Percentiles rank a stretch among this genome's conserved stretches.
Conservation (phyloP, 805 yeast species). For the Monosporozyma servazzii region DNA sequence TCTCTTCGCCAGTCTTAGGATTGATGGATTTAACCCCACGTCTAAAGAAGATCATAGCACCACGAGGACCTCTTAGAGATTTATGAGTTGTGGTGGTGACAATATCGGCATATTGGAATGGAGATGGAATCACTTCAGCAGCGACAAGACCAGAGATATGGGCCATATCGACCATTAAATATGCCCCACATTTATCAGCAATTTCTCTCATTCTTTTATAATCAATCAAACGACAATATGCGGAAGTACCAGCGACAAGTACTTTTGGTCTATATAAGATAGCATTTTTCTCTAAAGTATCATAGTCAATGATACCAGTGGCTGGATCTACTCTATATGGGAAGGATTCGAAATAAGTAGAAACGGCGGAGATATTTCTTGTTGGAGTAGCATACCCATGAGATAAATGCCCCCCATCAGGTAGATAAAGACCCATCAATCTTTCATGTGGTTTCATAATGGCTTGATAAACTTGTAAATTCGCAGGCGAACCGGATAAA, state of each 20-base stretch:
- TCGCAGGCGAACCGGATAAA: conserved; percentile 95
- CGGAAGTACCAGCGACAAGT: conserved; percentile 96
- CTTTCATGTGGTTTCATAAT: conserved; percentile 92
- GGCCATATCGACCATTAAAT: conserved; percentile 95
- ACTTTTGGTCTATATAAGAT: conserved; percentile 90
- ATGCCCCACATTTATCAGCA: conserved; percentile 96
- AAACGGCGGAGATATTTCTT: conserved; percentile 88
- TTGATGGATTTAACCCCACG: conserved; percentile 83
- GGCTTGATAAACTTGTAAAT: conserved; percentile 93
- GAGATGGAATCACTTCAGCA: conserved; percentile 92
- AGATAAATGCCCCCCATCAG: conserved; percentile 97
- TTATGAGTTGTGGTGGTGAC: conserved; percentile 99
- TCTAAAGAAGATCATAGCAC: conserved; percentile 99
- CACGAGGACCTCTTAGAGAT: conserved; percentile 98
- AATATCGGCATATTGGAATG: conserved; percentile 93
- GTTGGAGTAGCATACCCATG: conserved; percentile 96
- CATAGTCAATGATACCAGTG: conserved; percentile 95
- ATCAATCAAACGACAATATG: conserved; percentile 93
- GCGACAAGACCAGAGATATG: conserved; percentile 94
- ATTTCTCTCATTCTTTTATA: conserved; percentile 93
- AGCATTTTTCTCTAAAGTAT: conserved; percentile 86
- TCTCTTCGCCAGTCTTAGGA: conserved; percentile 86
- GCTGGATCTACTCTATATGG: conserved; percentile 89
- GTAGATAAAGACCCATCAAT: conserved; percentile 94
- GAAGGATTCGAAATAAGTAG: conserved; percentile 96